These are phyloP conservation scores for Mortierella sp. DNA, from an alignment of 371 early-diverging fungal species.

Conservation along the genomic window DNA sequence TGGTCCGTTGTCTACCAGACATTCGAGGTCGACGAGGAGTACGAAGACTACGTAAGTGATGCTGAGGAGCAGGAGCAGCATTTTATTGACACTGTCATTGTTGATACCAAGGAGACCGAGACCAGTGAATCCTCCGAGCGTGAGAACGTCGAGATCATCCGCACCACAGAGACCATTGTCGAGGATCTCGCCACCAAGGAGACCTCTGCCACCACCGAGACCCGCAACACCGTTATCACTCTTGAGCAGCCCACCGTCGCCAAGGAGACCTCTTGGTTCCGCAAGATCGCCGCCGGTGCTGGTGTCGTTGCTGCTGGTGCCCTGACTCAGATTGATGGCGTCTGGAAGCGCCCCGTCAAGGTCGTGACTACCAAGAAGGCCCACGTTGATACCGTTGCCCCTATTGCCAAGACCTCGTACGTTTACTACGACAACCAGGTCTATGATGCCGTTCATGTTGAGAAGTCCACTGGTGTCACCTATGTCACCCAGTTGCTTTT, in stretches of 20 bases:
- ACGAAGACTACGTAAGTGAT: neutral
- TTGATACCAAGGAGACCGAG: neutral
- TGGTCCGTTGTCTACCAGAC: slow-evolving; percentile 23
- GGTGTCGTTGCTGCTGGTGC: slow-evolving; percentile 11
- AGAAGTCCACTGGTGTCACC: slow-evolving; percentile 19
- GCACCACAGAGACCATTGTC: slow-evolving; percentile 9
- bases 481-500: slow-evolving; percentile 7
- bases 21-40: slow-evolving; percentile 14
- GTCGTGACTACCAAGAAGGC: slow-evolving; percentile 19
- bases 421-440: slow-evolving; percentile 24
- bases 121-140: neutral
- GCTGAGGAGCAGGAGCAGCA: slow-evolving; percentile 11
- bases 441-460: neutral
- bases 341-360: slow-evolving; percentile 20
- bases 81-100: neutral
- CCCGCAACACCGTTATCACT: neutral
- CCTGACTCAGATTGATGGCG: slow-evolving; percentile 17
- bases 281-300: slow-evolving; percentile 13
- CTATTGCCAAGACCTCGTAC: slow-evolving; percentile 17
- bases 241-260: slow-evolving; percentile 5
- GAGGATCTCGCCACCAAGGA: slow-evolving; percentile 16
- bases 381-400: slow-evolving; percentile 5
- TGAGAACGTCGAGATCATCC: neutral
- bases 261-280: slow-evolving; percentile 18
- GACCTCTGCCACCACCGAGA: slow-evolving; percentile 6